These are phyloP conservation scores for Hypoxylon sp. DNA, from an alignment of 2,329 filamentous ascomycete genomes.

Conservation along the genomic window DNA sequence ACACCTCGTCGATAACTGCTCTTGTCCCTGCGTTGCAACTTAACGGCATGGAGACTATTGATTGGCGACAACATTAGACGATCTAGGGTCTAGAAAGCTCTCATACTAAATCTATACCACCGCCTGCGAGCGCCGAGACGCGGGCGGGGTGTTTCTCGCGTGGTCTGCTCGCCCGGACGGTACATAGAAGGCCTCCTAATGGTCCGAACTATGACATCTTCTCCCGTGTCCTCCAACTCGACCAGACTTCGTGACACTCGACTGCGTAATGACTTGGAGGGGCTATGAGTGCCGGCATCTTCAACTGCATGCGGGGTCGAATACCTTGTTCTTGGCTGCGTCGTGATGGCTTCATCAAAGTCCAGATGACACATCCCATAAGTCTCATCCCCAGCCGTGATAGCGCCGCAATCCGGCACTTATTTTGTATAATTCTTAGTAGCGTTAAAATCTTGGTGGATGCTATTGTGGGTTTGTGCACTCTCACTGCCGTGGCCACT, in stretches of 20 bases:
- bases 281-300: conserved; percentile 3
- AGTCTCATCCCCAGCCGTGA: conserved; percentile 18
- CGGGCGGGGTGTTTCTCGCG: conserved; percentile 33
- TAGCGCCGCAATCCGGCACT: conserved; percentile 1
- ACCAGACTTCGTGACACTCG: conserved; percentile 23
- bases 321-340: conserved; percentile 30
- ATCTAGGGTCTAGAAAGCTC: conserved; percentile 3
- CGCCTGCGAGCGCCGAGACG: conserved; percentile 11
- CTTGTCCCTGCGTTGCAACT: conserved; percentile 32
- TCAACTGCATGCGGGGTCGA: conserved; percentile 34
- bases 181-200: conserved; percentile 30
- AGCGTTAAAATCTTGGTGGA: conserved; percentile 8
- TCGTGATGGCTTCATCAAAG: conserved; percentile 40
- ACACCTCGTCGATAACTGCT: conserved; percentile 26
- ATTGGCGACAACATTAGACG: conserved; percentile 19
- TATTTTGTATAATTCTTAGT: conserved; percentile 3
- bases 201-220: conserved; percentile 8
- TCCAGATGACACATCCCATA: conserved; percentile 22
- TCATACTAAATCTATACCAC: conserved; percentile 18
- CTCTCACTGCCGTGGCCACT: conserved; percentile 11
- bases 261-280: conserved; percentile 31
- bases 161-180: conserved; percentile 24
- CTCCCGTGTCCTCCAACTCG: conserved; percentile 11
- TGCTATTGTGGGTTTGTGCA: conserved; percentile 1
- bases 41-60: conserved; percentile 10